phyloP scores from a whole-genome alignment of 192 early-diverging fungal genomes.

The Physocladia obscura region DNA sequence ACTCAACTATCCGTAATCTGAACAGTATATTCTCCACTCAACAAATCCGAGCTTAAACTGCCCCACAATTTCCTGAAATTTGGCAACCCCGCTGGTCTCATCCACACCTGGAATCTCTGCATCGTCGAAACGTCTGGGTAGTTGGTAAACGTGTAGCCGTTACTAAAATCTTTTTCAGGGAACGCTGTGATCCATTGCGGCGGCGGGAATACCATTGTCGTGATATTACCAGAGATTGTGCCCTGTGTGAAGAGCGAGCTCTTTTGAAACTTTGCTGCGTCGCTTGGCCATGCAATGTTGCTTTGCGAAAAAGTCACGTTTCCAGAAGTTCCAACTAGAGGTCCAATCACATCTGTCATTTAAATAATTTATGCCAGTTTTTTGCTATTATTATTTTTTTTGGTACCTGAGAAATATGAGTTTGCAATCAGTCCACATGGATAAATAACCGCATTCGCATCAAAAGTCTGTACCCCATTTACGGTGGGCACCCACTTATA shows the following conservation, averaged over 20 bases:
- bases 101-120: slow-evolving; percentile 97
- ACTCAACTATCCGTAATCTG: slow-evolving; percentile 70
- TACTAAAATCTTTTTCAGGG: slow-evolving; percentile 36
- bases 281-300: slow-evolving; percentile 88
- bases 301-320: slow-evolving; percentile 51
- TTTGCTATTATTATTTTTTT: too few relatives aligned
- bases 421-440: slow-evolving; percentile 99
- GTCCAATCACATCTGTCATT: slow-evolving; percentile 30
- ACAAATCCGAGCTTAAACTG: slow-evolving; percentile 62
- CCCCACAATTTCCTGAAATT: slow-evolving; percentile 96
- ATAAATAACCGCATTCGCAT: slow-evolving; percentile 62
- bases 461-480: neutral
- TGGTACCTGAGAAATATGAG: slow-evolving; percentile 95
- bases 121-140: slow-evolving; percentile 64
- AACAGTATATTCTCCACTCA: slow-evolving; percentile 71
- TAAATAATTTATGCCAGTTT: too few relatives aligned
- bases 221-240: slow-evolving; percentile 34
- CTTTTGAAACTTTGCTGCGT: slow-evolving; percentile 60
- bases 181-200: slow-evolving; percentile 78
- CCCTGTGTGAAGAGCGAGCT: neutral
- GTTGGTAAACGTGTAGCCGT: slow-evolving; percentile 55
- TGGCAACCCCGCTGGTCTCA: slow-evolving; percentile 93
- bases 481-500: slow-evolving; percentile 6
- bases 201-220: slow-evolving; percentile 69
- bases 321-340: slow-evolving; percentile 48